Percentiles rank a stretch among this genome's conserved stretches.
Evolutionary conservation across 331 rosid species (phyloP).

Genomic region (Cucumis variabilis): DNA sequence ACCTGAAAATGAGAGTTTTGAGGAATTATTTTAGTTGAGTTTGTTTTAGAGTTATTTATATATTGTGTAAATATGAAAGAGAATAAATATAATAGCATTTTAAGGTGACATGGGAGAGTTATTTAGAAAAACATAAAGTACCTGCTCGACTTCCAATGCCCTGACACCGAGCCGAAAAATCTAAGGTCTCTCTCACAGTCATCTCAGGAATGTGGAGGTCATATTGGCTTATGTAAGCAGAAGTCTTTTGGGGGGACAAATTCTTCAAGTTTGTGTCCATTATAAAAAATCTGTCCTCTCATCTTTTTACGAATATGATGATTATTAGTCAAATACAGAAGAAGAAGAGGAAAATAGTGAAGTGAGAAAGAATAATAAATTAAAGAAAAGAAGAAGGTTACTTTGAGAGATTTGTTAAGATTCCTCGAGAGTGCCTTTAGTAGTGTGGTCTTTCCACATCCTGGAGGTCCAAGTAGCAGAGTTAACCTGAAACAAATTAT

Average conservation of each 20-base stretch:
- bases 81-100: no score
- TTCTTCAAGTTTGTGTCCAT: slow-evolving; percentile 68
- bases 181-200: slow-evolving; percentile 55
- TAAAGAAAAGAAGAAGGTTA: background rate
- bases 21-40: no score
- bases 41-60: no score
- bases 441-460: slow-evolving; percentile 84
- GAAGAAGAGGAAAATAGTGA: background rate
- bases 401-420: slow-evolving; percentile 63
- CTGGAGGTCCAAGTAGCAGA: slow-evolving; percentile 88
- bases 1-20: no score
- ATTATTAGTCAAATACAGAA: background rate
- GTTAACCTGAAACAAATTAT: slow-evolving; percentile 60
- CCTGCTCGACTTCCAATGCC: slow-evolving; percentile 58
- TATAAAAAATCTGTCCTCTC: slow-evolving; percentile 69
- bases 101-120: no score
- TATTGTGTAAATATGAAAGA: no score
- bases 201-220: slow-evolving; percentile 54
- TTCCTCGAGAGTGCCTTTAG: slow-evolving; percentile 75
- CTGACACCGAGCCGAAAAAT: slow-evolving; percentile 55
- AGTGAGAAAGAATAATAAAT: background rate
- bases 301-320: slow-evolving; percentile 46
- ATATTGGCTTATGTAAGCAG: slow-evolving; percentile 49
- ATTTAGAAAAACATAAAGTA: background rate
- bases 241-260: slow-evolving; percentile 65